Evolutionary conservation across 2,329 filamentous ascomycete species (phyloP).

Genomic region (Dothistroma septosporum): DNA sequence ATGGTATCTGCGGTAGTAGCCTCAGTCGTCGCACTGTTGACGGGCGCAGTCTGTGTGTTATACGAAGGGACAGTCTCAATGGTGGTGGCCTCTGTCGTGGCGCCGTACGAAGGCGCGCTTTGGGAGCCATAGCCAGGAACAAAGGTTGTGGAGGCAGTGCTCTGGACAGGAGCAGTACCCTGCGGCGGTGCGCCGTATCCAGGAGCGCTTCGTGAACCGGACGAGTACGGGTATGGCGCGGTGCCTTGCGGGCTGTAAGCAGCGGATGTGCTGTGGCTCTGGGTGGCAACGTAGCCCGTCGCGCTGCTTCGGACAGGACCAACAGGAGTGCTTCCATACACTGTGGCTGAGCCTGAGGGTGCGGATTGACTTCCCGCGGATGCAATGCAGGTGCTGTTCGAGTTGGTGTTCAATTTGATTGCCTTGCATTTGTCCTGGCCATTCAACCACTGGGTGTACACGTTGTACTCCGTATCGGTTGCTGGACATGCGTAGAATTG

Average conservation of each 20-base stretch:
- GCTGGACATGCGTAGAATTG: constrained; percentile 21
- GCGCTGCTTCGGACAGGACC: constrained; percentile 7
- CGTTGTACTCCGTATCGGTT: constrained; percentile 16
- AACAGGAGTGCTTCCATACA: background rate
- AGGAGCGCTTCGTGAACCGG: background rate
- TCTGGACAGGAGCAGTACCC: background rate
- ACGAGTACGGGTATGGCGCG: background rate
- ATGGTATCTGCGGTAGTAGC: background rate
- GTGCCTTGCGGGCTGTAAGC: background rate
- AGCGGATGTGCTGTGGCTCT: background rate
- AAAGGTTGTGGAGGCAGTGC: constrained; percentile 1
- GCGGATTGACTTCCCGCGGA: background rate
- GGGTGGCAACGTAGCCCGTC: constrained; percentile 1
- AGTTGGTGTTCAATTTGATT: constrained; percentile 14
- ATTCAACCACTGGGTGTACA: constrained; percentile 16
- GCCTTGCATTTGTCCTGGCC: constrained; percentile 18
- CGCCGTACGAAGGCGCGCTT: background rate
- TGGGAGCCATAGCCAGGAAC: constrained; percentile 7
- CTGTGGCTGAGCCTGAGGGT: background rate
- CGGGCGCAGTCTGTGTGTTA: background rate
- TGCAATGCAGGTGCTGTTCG: constrained; percentile 12
- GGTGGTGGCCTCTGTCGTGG: background rate
- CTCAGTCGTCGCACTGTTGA: background rate
- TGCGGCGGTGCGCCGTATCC: constrained; percentile 3
- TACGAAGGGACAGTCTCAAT: background rate